These are phyloP conservation scores for Arxiozyma slooffiae DNA, from an alignment of 1,139 yeast genomes.

Conservation along the genomic window DNA sequence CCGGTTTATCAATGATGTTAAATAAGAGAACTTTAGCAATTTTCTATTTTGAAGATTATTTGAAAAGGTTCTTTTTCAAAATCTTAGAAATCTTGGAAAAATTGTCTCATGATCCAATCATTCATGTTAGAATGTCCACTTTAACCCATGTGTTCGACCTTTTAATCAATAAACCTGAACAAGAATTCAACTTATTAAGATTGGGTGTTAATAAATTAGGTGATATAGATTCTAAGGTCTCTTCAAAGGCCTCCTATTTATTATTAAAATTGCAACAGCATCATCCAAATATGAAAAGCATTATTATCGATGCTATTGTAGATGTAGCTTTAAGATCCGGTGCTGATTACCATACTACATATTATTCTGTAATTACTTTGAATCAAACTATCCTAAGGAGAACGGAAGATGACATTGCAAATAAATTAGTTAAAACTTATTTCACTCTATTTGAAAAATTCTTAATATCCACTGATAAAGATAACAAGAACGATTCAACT, in stretches of 20 bases:
- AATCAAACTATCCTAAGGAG: conserved; percentile 86
- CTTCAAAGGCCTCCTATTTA: conserved; percentile 79
- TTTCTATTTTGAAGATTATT: conserved; percentile 81
- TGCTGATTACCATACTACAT: conserved; percentile 77
- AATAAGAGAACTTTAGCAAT: conserved; percentile 52
- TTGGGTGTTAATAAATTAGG: conserved; percentile 91
- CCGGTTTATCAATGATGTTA: conserved; percentile 41
- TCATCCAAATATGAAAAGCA: conserved; percentile 91
- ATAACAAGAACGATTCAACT: conserved; percentile 21
- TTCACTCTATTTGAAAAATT: conserved; percentile 79
- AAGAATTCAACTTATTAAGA: conserved; percentile 81
- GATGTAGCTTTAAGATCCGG: conserved; percentile 71
- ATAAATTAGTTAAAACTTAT: conserved; percentile 71
- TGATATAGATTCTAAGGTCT: conserved; percentile 81
- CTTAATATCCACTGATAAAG: conserved; percentile 57
- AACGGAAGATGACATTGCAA: conserved; percentile 69
- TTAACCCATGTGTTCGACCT: conserved; percentile 71
- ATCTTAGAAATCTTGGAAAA: conserved; percentile 51
- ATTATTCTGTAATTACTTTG: conserved; percentile 77
- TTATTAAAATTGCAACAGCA: conserved; percentile 74
- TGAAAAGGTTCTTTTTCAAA: conserved; percentile 68
- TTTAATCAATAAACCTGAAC: conserved; percentile 83
- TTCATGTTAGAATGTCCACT: conserved; percentile 74
- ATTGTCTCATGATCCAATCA: conserved; percentile 83
- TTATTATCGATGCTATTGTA: conserved; percentile 67